Percentiles rank a stretch among this genome's conserved stretches.
phyloP scores from a whole-genome alignment of 352 stramenopile species.

The Globisporangium viniferum region DNA sequence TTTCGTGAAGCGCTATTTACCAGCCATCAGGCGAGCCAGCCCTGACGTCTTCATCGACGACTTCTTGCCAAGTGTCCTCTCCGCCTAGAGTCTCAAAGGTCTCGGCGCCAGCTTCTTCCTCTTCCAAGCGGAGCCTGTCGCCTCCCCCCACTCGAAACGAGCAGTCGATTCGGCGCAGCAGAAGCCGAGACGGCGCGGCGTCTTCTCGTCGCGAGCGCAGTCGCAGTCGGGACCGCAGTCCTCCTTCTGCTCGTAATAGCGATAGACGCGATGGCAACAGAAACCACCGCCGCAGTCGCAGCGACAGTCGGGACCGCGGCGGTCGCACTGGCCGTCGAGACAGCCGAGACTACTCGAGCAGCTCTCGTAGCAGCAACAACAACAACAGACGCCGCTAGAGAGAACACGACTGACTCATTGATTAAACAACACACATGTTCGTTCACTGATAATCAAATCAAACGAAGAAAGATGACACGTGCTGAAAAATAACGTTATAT shows the following conservation, averaged over 20 bases:
- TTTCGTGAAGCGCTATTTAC: slow-evolving; percentile 41
- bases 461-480: background rate
- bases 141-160: slow-evolving; percentile 21
- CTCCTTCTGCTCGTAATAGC: background rate
- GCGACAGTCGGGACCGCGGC: slow-evolving; percentile 22
- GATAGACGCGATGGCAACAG: slow-evolving; percentile 2
- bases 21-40: slow-evolving; percentile 18
- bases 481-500: slow-evolving; percentile 41
- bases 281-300: slow-evolving; percentile 20
- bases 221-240: slow-evolving; percentile 28
- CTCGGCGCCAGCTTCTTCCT: slow-evolving; percentile 3
- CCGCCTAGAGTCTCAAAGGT: background rate
- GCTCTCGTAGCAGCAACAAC: slow-evolving; percentile 1
- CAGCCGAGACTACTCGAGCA: slow-evolving; percentile 12
- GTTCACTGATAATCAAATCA: background rate
- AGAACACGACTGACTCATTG: background rate
- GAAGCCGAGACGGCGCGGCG: slow-evolving; percentile 18
- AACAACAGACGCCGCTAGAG: slow-evolving; percentile 8
- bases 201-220: slow-evolving; percentile 12
- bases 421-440: too few species aligned
- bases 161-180: slow-evolving; percentile 17
- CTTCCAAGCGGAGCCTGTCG: slow-evolving; percentile 18
- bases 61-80: background rate
- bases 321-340: slow-evolving; percentile 13
- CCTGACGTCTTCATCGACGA: background rate